Evolutionary conservation across 2,329 filamentous ascomycete genomes (phyloP).

Genomic region (Stachybotrys elegans): DNA sequence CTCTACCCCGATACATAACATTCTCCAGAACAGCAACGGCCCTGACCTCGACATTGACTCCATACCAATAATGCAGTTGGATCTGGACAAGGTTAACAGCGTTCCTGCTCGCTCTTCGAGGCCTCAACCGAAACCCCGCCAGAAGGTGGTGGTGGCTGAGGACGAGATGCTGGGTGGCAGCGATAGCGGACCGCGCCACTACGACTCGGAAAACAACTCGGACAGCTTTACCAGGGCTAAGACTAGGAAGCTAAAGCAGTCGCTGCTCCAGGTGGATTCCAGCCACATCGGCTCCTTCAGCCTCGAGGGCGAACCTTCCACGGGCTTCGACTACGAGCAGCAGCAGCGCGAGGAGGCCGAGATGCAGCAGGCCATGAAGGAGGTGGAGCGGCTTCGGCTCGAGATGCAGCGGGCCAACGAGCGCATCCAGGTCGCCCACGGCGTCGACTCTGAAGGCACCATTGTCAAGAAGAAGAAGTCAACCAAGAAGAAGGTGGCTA

Average conservation of each 20-base stretch:
- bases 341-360: constrained; percentile 76
- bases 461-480: constrained; percentile 66
- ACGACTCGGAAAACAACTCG: constrained; percentile 51
- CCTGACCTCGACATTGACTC: constrained; percentile 84
- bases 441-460: constrained; percentile 60
- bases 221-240: constrained; percentile 44
- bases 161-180: constrained; percentile 66
- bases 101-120: constrained; percentile 25
- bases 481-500: constrained; percentile 40
- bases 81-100: constrained; percentile 55
- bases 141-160: constrained; percentile 61
- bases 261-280: constrained; percentile 79
- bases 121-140: constrained; percentile 39
- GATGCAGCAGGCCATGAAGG: constrained; percentile 81
- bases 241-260: constrained; percentile 49
- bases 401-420: constrained; percentile 86
- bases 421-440: constrained; percentile 64
- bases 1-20: constrained; percentile 74
- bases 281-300: constrained; percentile 71
- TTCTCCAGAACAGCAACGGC: constrained; percentile 66
- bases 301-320: constrained; percentile 46
- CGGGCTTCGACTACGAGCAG: constrained; percentile 54
- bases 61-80: constrained; percentile 92
- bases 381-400: constrained; percentile 78
- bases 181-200: constrained; percentile 39